Evolutionary conservation across 2,329 filamentous ascomycete species (phyloP).

Genomic region (Pleomassaria siparia): DNA sequence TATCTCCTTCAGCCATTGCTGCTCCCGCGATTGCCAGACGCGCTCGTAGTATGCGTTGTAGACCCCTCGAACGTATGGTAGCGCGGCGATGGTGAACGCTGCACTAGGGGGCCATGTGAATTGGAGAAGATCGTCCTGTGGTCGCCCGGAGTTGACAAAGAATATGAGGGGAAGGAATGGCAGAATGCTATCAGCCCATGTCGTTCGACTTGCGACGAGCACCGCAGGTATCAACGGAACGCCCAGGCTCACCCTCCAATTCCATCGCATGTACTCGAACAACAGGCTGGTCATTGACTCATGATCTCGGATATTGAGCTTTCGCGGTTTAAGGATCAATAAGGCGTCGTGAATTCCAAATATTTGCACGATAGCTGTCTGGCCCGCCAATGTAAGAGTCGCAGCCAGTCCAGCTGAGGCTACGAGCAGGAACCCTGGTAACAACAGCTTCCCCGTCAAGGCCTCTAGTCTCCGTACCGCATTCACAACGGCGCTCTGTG

Average conservation of each 20-base stretch:
- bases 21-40: conserved; percentile 59
- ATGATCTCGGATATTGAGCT: conserved; percentile 33
- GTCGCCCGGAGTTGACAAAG: conserved; percentile 56
- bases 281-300: conserved; percentile 33
- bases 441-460: conserved; percentile 59
- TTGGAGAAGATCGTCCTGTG: conserved; percentile 48
- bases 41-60: conserved; percentile 66
- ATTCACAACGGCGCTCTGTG: conserved; percentile 71
- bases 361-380: conserved; percentile 64
- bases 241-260: conserved; percentile 59
- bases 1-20: conserved; percentile 63
- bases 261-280: conserved; percentile 33
- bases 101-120: conserved; percentile 68
- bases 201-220: conserved; percentile 67
- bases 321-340: conserved; percentile 52
- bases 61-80: conserved; percentile 65
- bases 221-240: conserved; percentile 68
- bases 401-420: conserved; percentile 50
- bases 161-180: conserved; percentile 65
- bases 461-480: conserved; percentile 62
- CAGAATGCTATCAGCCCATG: conserved; percentile 63
- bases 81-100: conserved; percentile 63
- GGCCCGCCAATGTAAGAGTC: conserved; percentile 58
- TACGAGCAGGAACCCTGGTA: conserved; percentile 64
- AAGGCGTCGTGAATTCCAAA: conserved; percentile 65